These are phyloP conservation scores for Pseudognaphalium luteoalbum DNA, from an alignment of 129 eudicot genomes.

Conservation along the genomic window DNA sequence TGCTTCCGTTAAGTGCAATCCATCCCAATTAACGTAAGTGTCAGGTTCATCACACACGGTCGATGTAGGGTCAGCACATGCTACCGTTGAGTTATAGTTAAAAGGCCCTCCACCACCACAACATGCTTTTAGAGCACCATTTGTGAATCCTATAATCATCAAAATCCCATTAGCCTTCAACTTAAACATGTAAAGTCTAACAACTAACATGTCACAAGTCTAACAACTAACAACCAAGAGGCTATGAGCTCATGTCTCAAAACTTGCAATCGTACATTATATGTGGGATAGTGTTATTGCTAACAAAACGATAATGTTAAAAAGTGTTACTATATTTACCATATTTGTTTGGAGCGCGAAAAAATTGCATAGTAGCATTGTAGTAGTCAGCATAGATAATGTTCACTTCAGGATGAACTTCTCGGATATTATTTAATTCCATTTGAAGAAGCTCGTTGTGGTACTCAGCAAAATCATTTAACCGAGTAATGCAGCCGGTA, in stretches of 20 bases:
- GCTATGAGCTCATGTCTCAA: no score
- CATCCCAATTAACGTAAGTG: slow-evolving; percentile 35
- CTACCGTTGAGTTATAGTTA: slow-evolving; percentile 18
- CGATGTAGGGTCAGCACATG: slow-evolving; percentile 22
- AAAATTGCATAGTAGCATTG: slow-evolving; percentile 37
- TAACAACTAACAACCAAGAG: no score
- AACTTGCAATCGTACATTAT: background rate
- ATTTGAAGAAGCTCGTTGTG: slow-evolving; percentile 28
- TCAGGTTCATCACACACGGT: slow-evolving; percentile 21
- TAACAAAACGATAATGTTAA: background rate
- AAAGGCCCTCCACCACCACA: slow-evolving; percentile 40
- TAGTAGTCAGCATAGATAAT: slow-evolving; percentile 37
- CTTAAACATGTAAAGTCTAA: background rate
- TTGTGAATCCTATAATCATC: slow-evolving; percentile 18
- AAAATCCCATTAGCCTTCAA: background rate
- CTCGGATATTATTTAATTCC: slow-evolving; percentile 13
- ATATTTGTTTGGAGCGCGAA: slow-evolving; percentile 21
- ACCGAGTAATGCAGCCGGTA: slow-evolving; percentile 26
- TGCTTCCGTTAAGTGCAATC: slow-evolving; percentile 33
- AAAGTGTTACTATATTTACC: slow-evolving; percentile 5
- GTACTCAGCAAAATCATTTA: slow-evolving; percentile 22
- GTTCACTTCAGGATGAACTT: slow-evolving; percentile 20
- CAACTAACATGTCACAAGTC: no score
- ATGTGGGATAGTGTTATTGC: background rate
- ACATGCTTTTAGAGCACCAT: slow-evolving; percentile 37